Base-by-base conservation (phyloP, 179 eudicot genomes). In the Silene vulgaris region DNA sequence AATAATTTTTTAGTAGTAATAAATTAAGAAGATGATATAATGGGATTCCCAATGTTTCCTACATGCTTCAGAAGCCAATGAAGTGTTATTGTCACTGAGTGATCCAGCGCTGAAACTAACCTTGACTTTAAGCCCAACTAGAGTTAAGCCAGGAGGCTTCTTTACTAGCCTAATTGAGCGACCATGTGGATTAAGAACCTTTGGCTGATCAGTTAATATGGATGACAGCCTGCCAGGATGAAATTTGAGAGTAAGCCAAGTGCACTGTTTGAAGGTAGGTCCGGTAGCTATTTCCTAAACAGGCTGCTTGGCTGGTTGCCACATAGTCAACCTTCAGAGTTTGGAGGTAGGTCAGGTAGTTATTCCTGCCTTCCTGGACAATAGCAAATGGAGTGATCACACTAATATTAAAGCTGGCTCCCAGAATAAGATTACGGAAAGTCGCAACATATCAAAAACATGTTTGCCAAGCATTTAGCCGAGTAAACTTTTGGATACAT, bases 121-220 rank as follows among this genome's bases (percentile, higher is more conserved):
- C 71, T 67, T 66, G 8, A 66, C 70, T 66, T 32, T 66, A 4
- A 62, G 1, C 20, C 50, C 45, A 32, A 66, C 35, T 16, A n/a
- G 19, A 16, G 32, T 32, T 66, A 35, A 20, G 20, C 19, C 23
- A 66, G 70, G 48, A 66, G 12, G 0, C 70, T 35, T 5, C 48
- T 3, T 66, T 32, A 32, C 45, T 7, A 32, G 70, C 0, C 48
- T 66, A 5, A 19, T 65, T 65, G 48, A 30, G 50, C 50, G 9
- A 30, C 71, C 23, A 7, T 67, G 35, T 67, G 5, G 71, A 35
- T 8, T 67, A 35, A 35, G 48, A 67, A 35, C 50, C 35, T 35
- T 19, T 67, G 71, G 71, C 71, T 67, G 40, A 35, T 8, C 23
- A 67, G 21, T 67, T 32, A 5, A 67, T 67, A 35, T 37, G 71